Base-by-base conservation (phyloP, 176 grass and related monocot genomes). In the Pontederia paniculata region DNA sequence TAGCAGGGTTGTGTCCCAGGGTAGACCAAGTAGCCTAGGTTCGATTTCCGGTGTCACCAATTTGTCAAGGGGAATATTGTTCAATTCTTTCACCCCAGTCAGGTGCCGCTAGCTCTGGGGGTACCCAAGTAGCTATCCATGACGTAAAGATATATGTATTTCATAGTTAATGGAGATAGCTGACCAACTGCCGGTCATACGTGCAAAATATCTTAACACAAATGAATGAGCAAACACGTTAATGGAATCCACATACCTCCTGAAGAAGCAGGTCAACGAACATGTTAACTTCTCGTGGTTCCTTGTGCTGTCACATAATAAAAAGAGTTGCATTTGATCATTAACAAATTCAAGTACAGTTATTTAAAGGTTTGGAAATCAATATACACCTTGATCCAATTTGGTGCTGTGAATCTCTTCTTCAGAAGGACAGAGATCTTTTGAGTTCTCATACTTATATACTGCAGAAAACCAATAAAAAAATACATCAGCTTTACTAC, bases 251-350 rank as follows among this genome's bases (percentile, higher is more conserved):
- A 23, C 69, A 62, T 17, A 98, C 94, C 94, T 98, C 94, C 77
- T 88, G 83, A 80, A 98, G 75, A 71, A 98, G 87, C 68, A 98
- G 77, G 69, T 98, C 94, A 77, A 88, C 94, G 73, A 88, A 93
- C 94, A 98, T 98, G 75, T 98, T 82, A 59, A 98, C 94, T 80
- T 98, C 94, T 55, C 94, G 65, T 4, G 94, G 94, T 63, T 98
- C 94, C 80, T 98, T 98, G 70, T 98, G 94, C 94, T 98, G 78
- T 87, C n/a, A 68, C 76, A 61, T 56, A 61, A 54, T 23, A 20
- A 65, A 78, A 9, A 76, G 66, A 63, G 71, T 23, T 17, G 15
- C 16, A 21, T 37, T 12, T 45, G 60, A 68, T 58, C 25, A 68
- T 23, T n/a, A 13, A 70, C 21, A 11, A 71, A 19, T 54, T n/a